Evolutionary conservation across 192 early-diverging fungal species (phyloP), one percentile per base, ranked within the genome.

Genomic region (Entomortierella chlamydospora): DNA sequence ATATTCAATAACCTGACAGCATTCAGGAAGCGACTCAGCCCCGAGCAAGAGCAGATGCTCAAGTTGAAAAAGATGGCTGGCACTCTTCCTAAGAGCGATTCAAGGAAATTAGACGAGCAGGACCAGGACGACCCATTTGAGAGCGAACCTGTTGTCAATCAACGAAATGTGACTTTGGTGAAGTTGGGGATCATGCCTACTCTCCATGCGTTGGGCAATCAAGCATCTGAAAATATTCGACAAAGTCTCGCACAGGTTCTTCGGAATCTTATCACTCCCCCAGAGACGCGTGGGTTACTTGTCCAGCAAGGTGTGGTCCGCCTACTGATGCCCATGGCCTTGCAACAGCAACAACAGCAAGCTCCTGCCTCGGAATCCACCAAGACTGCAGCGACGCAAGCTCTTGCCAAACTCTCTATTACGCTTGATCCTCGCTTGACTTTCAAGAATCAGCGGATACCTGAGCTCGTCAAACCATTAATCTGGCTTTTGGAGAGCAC

Each of bases 361-460:
- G 54, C 66, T 25, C 39, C 68, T 6, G 43, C 41, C 13, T 60
- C 61, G 20, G 72, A 59, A 56, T 61, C 63, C 26, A 82, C 85
- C 80, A 81, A 77, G 49, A 63, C 73, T 2, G 49, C 87, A 20
- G 91, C 94, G 4, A 86, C 91, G 4, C 95, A 96, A 59, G 93
- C 95, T 3, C 79, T 99, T 49, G 97, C 97, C 17, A 97, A 96
- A 64, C 85, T 97, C n/a, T 94, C 93, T 22, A 96, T 99, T 56
- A 94, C 96, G 1, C 88, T 94, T 42, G 91, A 97, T 49, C 97
- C 97, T 8, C 83, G 92, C 43, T 64, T 98, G 30, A 96, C 95
- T 7, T 99, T 97, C 86, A 83, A 85, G 45, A 87, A 89, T 31
- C 83, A 91, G 30, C 70, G 82, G 37, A 88, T 90, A 20, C 80